Evolutionary conservation across 768 basidiomycete genomes (phyloP).

Genomic region (Auricularia sp.): DNA sequence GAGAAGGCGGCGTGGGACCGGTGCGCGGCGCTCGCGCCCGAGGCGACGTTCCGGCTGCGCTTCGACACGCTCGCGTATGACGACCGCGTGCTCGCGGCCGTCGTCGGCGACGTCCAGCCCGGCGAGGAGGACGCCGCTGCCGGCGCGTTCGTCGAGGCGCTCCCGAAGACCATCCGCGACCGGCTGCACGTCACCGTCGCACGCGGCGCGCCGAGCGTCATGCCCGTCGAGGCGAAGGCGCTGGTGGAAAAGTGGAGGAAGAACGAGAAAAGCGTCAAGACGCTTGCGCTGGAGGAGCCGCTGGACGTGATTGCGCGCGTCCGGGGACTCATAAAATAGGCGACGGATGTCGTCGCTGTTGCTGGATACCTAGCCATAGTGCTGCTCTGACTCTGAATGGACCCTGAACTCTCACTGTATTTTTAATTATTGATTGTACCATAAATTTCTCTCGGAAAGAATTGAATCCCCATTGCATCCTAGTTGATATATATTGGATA

Average conservation of each 20-base stretch:
- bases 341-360: no score
- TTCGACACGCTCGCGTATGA: constrained; percentile 66
- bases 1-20: constrained; percentile 38
- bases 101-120: constrained; percentile 49
- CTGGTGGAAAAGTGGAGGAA: constrained; percentile 49
- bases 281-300: neutral
- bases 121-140: constrained; percentile 29
- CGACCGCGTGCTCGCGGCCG: constrained; percentile 68
- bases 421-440: no score
- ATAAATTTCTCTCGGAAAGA: no score
- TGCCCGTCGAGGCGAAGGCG: constrained; percentile 57
- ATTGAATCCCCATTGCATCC: no score
- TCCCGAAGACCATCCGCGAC: constrained; percentile 38
- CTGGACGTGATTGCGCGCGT: neutral
- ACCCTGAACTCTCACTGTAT: no score
- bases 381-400: no score
- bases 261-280: neutral
- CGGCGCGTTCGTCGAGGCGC: constrained; percentile 34
- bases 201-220: constrained; percentile 41
- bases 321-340: neutral
- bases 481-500: no score
- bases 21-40: constrained; percentile 35
- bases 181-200: constrained; percentile 84
- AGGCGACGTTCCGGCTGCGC: constrained; percentile 51
- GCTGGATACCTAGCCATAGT: no score